Base-by-base conservation (phyloP, 2,329 filamentous ascomycete genomes). In the Ascochyta clinopodiicola region DNA sequence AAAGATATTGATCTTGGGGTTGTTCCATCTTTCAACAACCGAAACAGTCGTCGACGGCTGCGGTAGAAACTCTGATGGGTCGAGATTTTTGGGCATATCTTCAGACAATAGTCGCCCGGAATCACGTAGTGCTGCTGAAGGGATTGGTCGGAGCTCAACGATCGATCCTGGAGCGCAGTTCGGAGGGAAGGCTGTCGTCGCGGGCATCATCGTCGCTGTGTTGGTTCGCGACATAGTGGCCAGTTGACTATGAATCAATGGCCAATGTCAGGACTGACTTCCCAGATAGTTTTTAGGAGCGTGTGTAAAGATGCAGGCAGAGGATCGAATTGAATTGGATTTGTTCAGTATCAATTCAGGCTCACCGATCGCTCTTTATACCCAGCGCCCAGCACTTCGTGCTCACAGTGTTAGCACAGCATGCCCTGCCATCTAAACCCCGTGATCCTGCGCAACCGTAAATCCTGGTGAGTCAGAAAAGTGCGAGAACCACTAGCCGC, bases 1-100 rank as follows among this genome's bases (percentile, higher is more conserved):
- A 60, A 77, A 85, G 13, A 82, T 76, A 67, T 87, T 89, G 45
- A 78, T 76, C 17, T 73, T 72, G 0, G 87, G 81, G 8, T 76
- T 73, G 62, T 89, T 89, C 88, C 88, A 91, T 72, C 73, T 75
- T 66, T 88, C 82, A 13, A 78, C 63, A 24, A 76, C 70, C 12
- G 68, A 71, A 6, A 73, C 62, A 1, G 76, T 74, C 1, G 75
- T 78, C 1, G 75, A 77, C 1, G 79, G 79, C 27, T 78, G 75
- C 2, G 79, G 78, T 0, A 80, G 71, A 17, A 69, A 73, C 39
- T 77, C 73, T 21, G 52, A 44, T 2, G 65, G 63, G 44, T 70
- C 67, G 34, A 60, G 51, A 45, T 62, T 59, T 24, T 51, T 60
- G 21, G 36, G 24, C 34, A 15, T 40, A 24, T 19, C 27, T 8